Evolutionary conservation across 345 rosid genomes (phyloP).

Genomic region (Ceriops zippeliana): DNA sequence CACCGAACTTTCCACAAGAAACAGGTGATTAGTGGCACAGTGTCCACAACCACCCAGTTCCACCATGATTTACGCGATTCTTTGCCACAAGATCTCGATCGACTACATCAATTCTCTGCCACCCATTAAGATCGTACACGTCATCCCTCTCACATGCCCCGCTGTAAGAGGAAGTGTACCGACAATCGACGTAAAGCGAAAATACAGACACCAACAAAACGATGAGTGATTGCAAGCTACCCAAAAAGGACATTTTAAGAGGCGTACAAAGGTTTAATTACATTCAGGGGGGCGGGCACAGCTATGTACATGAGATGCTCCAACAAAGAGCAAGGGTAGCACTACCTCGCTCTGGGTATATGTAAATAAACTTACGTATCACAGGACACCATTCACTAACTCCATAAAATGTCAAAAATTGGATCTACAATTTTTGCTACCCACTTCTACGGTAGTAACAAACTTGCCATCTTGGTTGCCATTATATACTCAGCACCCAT

Average conservation of each 20-base stretch:
- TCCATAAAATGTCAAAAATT: conserved; percentile 23
- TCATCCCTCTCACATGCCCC: background rate
- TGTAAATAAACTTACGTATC: conserved; percentile 10
- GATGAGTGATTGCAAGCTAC: background rate
- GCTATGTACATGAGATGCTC: conserved; percentile 20
- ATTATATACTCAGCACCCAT: background rate
- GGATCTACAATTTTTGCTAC: conserved; percentile 18
- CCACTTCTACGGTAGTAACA: conserved; percentile 8
- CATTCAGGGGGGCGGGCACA: conserved; percentile 3
- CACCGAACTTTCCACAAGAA: background rate
- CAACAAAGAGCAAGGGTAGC: background rate
- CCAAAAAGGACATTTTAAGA: background rate
- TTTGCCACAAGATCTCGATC: background rate
- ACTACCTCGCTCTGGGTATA: conserved; percentile 4
- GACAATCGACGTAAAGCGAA: background rate
- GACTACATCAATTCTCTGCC: background rate
- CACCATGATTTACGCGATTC: background rate
- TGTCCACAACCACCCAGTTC: background rate
- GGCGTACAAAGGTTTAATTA: too few relatives aligned
- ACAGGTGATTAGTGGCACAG: background rate
- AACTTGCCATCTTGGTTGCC: conserved; percentile 1
- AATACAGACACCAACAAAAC: background rate
- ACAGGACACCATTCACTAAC: conserved; percentile 23
- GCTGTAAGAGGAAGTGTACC: background rate
- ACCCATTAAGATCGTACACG: background rate